Conservation (phyloP, 2,329 filamentous ascomycete genomes). For the Diaporthe capsici region DNA sequence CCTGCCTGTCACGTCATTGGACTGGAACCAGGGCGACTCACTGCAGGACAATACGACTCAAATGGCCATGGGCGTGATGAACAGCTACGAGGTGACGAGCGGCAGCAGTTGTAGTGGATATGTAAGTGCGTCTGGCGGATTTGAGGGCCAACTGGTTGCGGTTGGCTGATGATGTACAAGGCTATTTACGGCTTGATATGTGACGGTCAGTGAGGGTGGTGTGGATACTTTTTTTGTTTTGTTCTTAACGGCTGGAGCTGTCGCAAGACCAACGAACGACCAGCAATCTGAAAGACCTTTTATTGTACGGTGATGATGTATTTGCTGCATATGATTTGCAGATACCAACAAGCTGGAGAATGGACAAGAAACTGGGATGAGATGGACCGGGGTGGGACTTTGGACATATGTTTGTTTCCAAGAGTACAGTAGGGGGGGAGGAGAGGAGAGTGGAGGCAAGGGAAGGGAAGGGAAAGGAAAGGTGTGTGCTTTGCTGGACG, state of each 20-base stretch:
- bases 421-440: not conserved
- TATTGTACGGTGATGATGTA: constrained; percentile 39
- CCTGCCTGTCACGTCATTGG: constrained; percentile 11
- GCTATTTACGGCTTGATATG: constrained; percentile 33
- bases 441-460: not conserved
- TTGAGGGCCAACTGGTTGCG: not conserved
- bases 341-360: constrained; percentile 38
- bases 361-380: not conserved
- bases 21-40: constrained; percentile 6
- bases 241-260: not conserved
- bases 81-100: constrained; percentile 1
- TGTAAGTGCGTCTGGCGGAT: constrained; percentile 13
- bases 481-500: not conserved
- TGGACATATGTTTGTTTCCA: constrained; percentile 7
- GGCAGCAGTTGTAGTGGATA: constrained; percentile 3
- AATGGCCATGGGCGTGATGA: not conserved
- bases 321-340: constrained; percentile 43
- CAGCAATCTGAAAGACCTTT: constrained; percentile 15
- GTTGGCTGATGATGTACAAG: constrained; percentile 27
- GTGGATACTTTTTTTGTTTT: constrained; percentile 17
- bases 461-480: not conserved
- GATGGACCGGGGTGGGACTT: not conserved
- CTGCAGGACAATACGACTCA: constrained; percentile 8
- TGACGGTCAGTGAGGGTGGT: constrained; percentile 22
- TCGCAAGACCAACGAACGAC: constrained; percentile 15